Percentiles rank a stretch among this genome's conserved stretches.
phyloP scores from a whole-genome alignment of 176 grass and related monocot genomes.

The Zoysia japonica region DNA sequence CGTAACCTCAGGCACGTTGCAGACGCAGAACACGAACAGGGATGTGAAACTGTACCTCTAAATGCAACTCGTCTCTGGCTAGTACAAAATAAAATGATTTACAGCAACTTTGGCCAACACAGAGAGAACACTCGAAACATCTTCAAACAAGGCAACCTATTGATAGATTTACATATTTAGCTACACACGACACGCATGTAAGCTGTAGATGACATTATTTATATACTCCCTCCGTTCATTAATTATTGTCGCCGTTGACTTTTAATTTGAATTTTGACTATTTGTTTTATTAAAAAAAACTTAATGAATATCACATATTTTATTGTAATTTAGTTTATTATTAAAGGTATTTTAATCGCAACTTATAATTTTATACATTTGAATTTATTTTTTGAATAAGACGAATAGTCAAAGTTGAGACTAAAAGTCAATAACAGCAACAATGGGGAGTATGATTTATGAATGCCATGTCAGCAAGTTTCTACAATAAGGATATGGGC shows the following conservation, averaged over 20 bases:
- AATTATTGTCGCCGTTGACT: no score
- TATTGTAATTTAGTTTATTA: no score
- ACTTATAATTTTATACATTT: no score
- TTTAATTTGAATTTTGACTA: no score
- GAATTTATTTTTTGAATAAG: no score
- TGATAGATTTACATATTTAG: constrained; percentile 46
- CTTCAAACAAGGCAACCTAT: constrained; percentile 38
- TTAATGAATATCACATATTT: no score
- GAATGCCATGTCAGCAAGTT: constrained; percentile 26
- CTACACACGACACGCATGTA: constrained; percentile 37
- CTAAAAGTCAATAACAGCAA: no score
- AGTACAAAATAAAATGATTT: neutral
- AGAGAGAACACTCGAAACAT: constrained; percentile 11
- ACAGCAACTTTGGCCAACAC: neutral
- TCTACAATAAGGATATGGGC: constrained; percentile 31
- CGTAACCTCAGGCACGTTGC: no score
- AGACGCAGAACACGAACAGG: neutral
- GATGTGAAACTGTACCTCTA: neutral
- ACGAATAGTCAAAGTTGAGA: no score
- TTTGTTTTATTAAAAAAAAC: no score
- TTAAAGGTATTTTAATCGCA: no score
- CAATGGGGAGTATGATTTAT: constrained; percentile 17
- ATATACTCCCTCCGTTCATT: neutral
- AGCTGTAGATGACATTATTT: constrained; percentile 31
- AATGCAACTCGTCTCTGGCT: neutral